Percentiles rank a stretch among this genome's conserved stretches.
phyloP scores from a whole-genome alignment of 2,329 filamentous ascomycete species.

The Penicillium digitatum region DNA sequence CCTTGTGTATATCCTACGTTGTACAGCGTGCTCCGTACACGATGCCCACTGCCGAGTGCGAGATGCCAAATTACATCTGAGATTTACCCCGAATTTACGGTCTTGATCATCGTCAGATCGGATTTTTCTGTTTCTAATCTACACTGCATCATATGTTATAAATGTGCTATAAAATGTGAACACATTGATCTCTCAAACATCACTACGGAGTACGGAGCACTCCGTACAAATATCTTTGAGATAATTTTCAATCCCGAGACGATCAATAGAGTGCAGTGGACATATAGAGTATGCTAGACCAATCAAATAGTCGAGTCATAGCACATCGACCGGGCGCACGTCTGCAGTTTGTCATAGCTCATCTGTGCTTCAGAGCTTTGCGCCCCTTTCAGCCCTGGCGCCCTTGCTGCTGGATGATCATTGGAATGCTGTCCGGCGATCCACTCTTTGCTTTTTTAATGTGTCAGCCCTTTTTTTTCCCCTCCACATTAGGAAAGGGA shows the following conservation, averaged over 20 bases:
- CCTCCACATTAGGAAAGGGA: neutral
- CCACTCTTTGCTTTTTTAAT: conserved; percentile 6
- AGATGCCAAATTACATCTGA: neutral
- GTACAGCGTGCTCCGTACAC: neutral
- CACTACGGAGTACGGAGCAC: neutral
- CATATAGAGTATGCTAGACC: neutral
- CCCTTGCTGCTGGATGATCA: neutral
- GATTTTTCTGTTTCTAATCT: neutral
- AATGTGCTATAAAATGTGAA: neutral
- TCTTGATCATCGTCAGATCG: neutral
- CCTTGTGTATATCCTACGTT: neutral
- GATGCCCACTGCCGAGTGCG: neutral
- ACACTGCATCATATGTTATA: neutral
- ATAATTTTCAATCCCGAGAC: neutral
- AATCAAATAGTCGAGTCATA: conserved; percentile 3
- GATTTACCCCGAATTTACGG: neutral
- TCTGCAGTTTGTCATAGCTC: conserved; percentile 6
- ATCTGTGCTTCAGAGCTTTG: neutral
- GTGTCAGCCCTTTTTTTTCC: neutral
- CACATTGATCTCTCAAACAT: neutral
- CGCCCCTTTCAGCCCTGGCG: neutral
- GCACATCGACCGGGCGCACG: neutral
- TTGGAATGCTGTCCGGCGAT: conserved; percentile 10
- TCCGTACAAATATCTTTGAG: neutral
- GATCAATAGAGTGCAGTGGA: conserved; percentile 3